phyloP scores from a whole-genome alignment of 2,329 filamentous ascomycete species.

The Penicillium sp. region DNA sequence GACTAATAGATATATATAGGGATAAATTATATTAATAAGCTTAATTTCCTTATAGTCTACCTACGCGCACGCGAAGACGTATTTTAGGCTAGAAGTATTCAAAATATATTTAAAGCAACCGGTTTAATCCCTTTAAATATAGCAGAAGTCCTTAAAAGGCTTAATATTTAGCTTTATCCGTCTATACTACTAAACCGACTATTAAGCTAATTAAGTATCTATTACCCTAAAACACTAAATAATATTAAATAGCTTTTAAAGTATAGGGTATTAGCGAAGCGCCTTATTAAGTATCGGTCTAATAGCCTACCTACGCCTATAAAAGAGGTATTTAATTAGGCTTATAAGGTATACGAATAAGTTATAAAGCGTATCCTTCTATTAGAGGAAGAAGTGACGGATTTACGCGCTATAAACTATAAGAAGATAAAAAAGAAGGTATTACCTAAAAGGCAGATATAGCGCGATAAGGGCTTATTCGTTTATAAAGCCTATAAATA shows the following conservation, averaged over 20 bases:
- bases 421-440: not conserved
- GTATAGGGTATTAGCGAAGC: no score
- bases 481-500: not conserved
- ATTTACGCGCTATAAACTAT: not conserved
- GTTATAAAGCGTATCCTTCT: no score
- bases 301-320: no score
- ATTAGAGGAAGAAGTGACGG: no score
- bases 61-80: not conserved
- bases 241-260: no score
- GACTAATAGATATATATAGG: not conserved
- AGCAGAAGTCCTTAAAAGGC: not conserved
- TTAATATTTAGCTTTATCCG: no score
- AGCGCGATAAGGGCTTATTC: not conserved
- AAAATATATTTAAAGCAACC: not conserved
- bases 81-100: not conserved
- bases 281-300: no score
- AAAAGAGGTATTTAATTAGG: no score
- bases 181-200: no score
- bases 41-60: not conserved
- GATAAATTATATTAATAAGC: not conserved
- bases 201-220: no score
- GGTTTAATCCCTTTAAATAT: not conserved
- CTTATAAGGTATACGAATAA: no score
- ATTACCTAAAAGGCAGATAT: not conserved
- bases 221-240: no score